Evolutionary conservation across 148 eudicot species (phyloP).

Genomic region (Talinum fruticosum): DNA sequence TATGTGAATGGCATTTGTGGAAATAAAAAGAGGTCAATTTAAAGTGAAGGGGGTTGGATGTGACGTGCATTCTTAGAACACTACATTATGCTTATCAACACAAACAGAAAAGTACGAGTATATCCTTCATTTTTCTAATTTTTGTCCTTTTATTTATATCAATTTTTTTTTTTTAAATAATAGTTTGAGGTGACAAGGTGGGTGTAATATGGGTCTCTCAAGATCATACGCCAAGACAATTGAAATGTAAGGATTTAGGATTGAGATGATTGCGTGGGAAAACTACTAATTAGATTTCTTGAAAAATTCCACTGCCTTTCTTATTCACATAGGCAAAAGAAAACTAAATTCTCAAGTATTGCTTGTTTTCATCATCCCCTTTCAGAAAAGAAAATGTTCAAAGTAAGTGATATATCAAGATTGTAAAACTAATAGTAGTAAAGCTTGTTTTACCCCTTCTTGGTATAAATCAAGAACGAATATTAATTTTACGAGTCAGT

Average conservation of each 20-base stretch:
- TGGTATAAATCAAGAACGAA: too few species aligned
- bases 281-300: not conserved
- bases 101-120: too few species aligned
- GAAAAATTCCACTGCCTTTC: slow-evolving; percentile 9
- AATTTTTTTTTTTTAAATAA: too few species aligned
- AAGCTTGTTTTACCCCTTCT: too few species aligned
- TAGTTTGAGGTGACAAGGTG: too few species aligned
- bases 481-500: too few species aligned
- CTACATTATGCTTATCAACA: too few species aligned
- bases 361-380: too few species aligned
- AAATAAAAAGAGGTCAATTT: not conserved
- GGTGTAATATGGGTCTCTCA: not conserved
- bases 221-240: too few species aligned
- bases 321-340: slow-evolving; percentile 2
- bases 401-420: too few species aligned
- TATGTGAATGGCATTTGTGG: not conserved
- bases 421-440: too few species aligned
- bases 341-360: not conserved
- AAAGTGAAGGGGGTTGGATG: not conserved
- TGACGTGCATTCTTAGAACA: too few species aligned
- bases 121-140: not conserved
- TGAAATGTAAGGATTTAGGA: not conserved
- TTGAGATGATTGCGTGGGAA: not conserved
- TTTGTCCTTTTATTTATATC: not conserved
- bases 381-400: not conserved